Conservation (phyloP, 768 basidiomycete genomes). For the Clitopilus hobsonii region DNA sequence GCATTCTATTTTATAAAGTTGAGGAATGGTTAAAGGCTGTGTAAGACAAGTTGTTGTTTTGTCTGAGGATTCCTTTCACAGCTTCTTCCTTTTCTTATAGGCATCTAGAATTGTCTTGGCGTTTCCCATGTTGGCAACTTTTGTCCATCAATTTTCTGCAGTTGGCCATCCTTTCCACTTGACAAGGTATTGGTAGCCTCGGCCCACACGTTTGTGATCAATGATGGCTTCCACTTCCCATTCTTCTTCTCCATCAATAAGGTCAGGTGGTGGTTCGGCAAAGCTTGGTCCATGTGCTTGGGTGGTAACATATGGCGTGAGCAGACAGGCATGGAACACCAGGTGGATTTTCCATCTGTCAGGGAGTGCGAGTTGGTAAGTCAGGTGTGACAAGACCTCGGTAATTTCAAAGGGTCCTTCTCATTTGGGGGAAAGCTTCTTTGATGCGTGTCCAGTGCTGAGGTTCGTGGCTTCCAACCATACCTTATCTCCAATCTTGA, state of each 20-base stretch:
- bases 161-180: neutral
- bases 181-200: neutral
- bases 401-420: constrained; percentile 12
- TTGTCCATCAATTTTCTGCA: neutral
- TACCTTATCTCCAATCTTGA: constrained; percentile 11
- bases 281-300: neutral
- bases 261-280: neutral
- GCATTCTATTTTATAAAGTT: too few species aligned
- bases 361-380: constrained; percentile 11
- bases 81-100: neutral
- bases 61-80: neutral
- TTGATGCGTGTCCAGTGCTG: constrained; percentile 3
- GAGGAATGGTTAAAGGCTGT: neutral
- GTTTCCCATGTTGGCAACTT: neutral
- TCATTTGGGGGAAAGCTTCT: constrained; percentile 11
- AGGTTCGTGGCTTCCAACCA: constrained; percentile 14
- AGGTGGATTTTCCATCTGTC: constrained; percentile 10
- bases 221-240: constrained; percentile 1
- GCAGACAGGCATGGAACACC: constrained; percentile 8
- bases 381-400: constrained; percentile 7
- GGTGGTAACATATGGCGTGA: neutral
- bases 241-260: neutral
- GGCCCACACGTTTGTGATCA: neutral
- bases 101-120: neutral
- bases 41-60: neutral